phyloP scores from a whole-genome alignment of 2,329 filamentous ascomycete species.

The Fusarium tjaetaba region DNA sequence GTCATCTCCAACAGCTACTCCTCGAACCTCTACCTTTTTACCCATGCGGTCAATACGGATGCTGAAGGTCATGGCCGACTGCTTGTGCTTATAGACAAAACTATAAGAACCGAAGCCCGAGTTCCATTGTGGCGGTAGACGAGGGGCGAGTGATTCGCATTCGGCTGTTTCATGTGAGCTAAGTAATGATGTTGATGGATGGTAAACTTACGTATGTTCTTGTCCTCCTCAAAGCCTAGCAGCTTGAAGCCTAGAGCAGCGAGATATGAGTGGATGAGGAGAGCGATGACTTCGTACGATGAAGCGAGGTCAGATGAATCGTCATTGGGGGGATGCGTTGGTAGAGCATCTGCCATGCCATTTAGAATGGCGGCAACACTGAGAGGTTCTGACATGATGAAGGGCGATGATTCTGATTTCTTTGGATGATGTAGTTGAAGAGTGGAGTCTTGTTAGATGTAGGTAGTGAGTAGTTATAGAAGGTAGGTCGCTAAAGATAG shows the following conservation, averaged over 20 bases:
- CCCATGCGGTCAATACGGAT: constrained; percentile 85
- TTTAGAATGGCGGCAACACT: constrained; percentile 56
- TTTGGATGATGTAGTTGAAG: neutral
- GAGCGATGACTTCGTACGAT: constrained; percentile 82
- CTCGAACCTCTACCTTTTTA: constrained; percentile 83
- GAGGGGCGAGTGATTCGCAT: constrained; percentile 66
- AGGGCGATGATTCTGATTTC: neutral
- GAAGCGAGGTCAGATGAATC: constrained; percentile 72
- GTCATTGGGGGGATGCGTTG: constrained; percentile 62
- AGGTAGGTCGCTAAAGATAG: neutral
- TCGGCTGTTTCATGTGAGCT: constrained; percentile 46
- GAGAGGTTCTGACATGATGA: constrained; percentile 43
- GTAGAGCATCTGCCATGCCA: constrained; percentile 68
- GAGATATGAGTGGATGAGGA: constrained; percentile 88
- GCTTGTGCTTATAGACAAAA: constrained; percentile 87
- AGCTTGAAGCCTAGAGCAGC: constrained; percentile 81
- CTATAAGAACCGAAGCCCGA: constrained; percentile 73
- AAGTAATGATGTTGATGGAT: neutral
- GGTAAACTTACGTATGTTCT: constrained; percentile 68
- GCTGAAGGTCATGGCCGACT: constrained; percentile 86
- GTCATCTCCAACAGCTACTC: constrained; percentile 81
- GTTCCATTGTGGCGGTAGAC: constrained; percentile 85
- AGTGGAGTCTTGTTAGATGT: neutral
- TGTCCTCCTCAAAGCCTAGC: constrained; percentile 84
- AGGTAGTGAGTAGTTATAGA: neutral